These are phyloP conservation scores for Vaccinium darrowii DNA, from an alignment of 148 eudicot species.

Conservation along the genomic window DNA sequence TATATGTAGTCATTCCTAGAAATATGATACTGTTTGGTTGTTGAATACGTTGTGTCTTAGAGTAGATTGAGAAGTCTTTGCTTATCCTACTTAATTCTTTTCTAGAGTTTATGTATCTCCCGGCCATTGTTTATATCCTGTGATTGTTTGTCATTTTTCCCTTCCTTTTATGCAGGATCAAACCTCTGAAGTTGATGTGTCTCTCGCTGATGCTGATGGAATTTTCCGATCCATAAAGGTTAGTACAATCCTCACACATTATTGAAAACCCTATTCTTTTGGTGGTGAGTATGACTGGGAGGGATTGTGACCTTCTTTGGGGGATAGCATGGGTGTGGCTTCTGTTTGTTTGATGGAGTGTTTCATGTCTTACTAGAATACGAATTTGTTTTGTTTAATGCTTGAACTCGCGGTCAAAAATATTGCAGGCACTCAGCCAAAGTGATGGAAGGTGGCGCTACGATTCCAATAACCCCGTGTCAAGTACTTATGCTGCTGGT, in stretches of 20 bases:
- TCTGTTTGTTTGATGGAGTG: neutral
- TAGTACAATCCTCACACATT: constrained; percentile 7
- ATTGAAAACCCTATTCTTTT: constrained; percentile 1
- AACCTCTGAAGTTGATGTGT: constrained; percentile 57
- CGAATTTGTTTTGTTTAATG: constrained; percentile 18
- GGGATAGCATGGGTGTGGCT: neutral
- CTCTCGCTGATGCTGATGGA: constrained; percentile 59
- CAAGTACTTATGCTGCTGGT: constrained; percentile 97
- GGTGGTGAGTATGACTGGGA: neutral
- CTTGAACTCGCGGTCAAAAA: constrained; percentile 19
- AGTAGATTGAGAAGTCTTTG: neutral
- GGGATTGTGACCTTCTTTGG: neutral
- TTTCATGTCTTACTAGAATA: neutral
- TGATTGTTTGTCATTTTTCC: neutral
- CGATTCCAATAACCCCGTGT: constrained; percentile 72
- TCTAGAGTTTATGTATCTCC: neutral
- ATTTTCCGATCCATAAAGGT: constrained; percentile 84
- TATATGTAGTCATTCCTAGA: neutral
- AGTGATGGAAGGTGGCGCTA: constrained; percentile 99
- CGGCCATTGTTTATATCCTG: neutral
- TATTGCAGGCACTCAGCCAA: constrained; percentile 75
- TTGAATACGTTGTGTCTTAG: neutral
- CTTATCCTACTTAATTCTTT: neutral
- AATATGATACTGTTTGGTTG: neutral
- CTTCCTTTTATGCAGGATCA: constrained; percentile 46